Evolutionary conservation across 371 early-diverging fungal species (phyloP).

Genomic region (Rhizopus arrhizus): DNA sequence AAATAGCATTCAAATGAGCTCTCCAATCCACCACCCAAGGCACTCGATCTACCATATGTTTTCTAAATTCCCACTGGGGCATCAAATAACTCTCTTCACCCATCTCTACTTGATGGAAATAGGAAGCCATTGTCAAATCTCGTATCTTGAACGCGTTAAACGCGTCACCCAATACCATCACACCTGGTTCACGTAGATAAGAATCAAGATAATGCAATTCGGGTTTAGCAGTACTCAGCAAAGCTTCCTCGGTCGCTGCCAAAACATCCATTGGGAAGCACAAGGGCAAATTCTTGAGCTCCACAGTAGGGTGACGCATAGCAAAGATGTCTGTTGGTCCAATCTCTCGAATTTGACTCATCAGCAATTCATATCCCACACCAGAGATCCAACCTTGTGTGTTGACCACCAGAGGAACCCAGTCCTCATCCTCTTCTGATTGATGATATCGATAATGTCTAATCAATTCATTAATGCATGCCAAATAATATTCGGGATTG

Average conservation of each 20-base stretch:
- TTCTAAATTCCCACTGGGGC: constrained; percentile 61
- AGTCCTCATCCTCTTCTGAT: constrained; percentile 10
- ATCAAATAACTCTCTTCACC: constrained; percentile 6
- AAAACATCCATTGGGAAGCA: constrained; percentile 34
- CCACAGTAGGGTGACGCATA: constrained; percentile 17
- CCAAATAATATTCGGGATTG: constrained; percentile 73
- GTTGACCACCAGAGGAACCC: constrained; percentile 77
- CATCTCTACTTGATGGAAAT: constrained; percentile 36
- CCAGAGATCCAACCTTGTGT: constrained; percentile 86
- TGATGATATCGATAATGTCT: constrained; percentile 51
- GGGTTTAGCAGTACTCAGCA: constrained; percentile 9
- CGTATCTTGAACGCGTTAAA: constrained; percentile 64
- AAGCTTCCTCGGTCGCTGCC: constrained; percentile 5
- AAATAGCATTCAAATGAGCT: constrained; percentile 54
- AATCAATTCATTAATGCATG: constrained; percentile 58
- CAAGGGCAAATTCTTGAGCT: constrained; percentile 36
- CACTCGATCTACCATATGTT: constrained; percentile 52
- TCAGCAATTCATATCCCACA: constrained; percentile 70
- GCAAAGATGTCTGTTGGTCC: constrained; percentile 61
- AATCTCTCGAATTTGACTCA: constrained; percentile 55
- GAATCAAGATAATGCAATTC: constrained; percentile 26
- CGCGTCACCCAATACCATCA: constrained; percentile 26
- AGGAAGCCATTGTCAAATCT: constrained; percentile 51
- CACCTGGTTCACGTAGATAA: constrained; percentile 8
- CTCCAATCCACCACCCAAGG: constrained; percentile 70